Base-by-base conservation (phyloP, 176 grass and related monocot species). In the Pontederia crassipes region DNA sequence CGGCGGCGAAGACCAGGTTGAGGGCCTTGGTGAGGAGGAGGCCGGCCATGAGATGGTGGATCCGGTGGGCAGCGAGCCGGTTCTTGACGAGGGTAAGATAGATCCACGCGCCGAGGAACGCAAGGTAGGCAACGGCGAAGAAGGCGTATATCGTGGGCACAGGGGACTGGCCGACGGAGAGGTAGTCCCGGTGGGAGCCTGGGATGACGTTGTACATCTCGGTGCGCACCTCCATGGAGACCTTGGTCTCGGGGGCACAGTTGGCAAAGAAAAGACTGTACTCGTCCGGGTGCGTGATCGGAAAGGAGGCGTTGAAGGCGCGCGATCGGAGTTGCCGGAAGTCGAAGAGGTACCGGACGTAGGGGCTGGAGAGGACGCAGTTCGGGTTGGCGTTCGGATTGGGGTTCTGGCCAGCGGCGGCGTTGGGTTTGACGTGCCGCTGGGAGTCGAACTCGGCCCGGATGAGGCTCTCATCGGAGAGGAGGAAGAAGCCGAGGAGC, bases 1-100 rank as follows among this genome's bases (percentile, higher is more conserved):
- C 85, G 35, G 90, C 86, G 10, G 90, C 90, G 0, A 81, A 95
- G 62, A 95, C 69, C 55, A 87, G 81, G 67, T 89, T 89, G 71
- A 95, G 77, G 74, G 81, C 80, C 12, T 86, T 76, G 49, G 75
- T 82, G 40, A 69, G 68, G 49, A 95, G 82, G 17, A 95, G 86
- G 11, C 77, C 75, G 24, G 90, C 64, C 90, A 95, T 95, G 77
- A 95, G 86, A 71, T 95, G 86, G 75, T 95, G 90, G 82, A 95
- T 95, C 70, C 80, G 86, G 68, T 95, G 86, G 15, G 77, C 71
- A 8, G 79, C 78, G 55, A 86, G 80, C 48, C 90, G 86, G 80
- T 67, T 81, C 77, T 85, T 82, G 80, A 86, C 28, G 48, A 95
- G 77, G 54, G 77, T 81, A 70, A 89, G 3, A 65, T 95, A 95